phyloP scores from a whole-genome alignment of 2,329 filamentous ascomycete species.

The Exophiala alcalophila region DNA sequence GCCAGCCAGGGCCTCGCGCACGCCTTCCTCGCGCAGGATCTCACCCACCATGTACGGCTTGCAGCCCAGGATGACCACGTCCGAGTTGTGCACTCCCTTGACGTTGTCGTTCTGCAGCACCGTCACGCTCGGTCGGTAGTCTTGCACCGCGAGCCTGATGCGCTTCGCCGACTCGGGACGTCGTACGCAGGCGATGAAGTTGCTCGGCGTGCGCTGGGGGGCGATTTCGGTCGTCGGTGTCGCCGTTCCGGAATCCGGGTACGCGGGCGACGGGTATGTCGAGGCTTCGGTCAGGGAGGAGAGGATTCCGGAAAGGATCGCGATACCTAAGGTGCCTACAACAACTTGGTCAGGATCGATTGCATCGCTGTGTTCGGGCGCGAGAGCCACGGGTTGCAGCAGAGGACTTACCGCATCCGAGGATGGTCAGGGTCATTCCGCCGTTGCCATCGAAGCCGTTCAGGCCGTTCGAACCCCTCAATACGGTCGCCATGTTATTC shows the following conservation, averaged over 20 bases:
- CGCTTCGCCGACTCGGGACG: conserved; percentile 66
- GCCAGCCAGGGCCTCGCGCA: conserved; percentile 68
- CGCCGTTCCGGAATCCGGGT: conserved; percentile 38
- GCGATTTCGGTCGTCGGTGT: conserved; percentile 37
- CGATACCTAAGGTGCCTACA: conserved; percentile 82
- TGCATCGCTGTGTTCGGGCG: no score
- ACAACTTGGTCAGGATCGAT: no score
- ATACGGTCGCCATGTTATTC: conserved; percentile 14
- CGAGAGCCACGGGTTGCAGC: no score
- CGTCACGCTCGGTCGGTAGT: conserved; percentile 57
- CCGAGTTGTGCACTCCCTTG: conserved; percentile 61
- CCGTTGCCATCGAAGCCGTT: conserved; percentile 7
- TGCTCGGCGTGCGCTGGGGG: conserved; percentile 62
- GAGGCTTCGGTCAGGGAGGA: conserved; percentile 56
- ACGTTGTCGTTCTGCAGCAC: conserved; percentile 72
- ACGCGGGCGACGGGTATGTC: conserved; percentile 43
- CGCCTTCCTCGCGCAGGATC: conserved; percentile 59
- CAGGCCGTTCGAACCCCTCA: conserved; percentile 19
- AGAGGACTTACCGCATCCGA: conserved; percentile 69
- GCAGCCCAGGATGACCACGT: conserved; percentile 75
- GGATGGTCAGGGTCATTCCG: conserved; percentile 64
- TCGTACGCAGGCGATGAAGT: conserved; percentile 78
- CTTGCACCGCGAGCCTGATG: conserved; percentile 63
- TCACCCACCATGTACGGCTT: conserved; percentile 73
- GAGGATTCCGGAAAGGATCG: conserved; percentile 77